Percentiles rank a stretch among this genome's conserved stretches.
Conservation (phyloP, 352 stramenopile species). For the Thraustochytrium striatum region DNA sequence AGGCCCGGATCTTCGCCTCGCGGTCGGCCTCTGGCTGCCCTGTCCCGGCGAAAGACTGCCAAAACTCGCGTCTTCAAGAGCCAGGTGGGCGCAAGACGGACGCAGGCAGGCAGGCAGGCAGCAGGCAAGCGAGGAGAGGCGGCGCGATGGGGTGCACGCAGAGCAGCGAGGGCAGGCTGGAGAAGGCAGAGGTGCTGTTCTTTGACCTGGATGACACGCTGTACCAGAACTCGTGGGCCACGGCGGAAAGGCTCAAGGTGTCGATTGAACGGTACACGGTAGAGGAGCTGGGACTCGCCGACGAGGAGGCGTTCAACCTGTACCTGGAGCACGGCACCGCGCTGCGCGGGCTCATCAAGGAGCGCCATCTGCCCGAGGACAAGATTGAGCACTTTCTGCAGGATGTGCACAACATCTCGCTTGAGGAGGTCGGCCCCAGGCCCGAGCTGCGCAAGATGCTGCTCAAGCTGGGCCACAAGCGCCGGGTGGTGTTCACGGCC, state of each 20-base stretch:
- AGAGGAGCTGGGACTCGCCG: constrained; percentile 51
- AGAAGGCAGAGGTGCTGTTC: constrained; percentile 32
- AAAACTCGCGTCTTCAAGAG: neutral
- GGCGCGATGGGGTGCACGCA: neutral
- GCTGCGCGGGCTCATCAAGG: constrained; percentile 58
- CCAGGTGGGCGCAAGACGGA: neutral
- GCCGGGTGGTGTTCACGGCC: constrained; percentile 62
- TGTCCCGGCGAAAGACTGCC: neutral
- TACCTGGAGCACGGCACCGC: constrained; percentile 64
- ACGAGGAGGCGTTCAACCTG: constrained; percentile 57
- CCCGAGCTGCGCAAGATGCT: constrained; percentile 57
- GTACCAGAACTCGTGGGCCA: constrained; percentile 64
- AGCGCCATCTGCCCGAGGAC: constrained; percentile 57
- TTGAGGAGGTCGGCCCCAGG: constrained; percentile 55
- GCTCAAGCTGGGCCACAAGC: constrained; percentile 55
- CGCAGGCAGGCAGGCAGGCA: neutral
- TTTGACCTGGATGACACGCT: constrained; percentile 59
- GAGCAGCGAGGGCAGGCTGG: neutral
- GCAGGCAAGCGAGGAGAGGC: neutral
- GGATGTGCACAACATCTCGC: constrained; percentile 62
- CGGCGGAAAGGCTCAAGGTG: constrained; percentile 56
- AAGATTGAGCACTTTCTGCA: constrained; percentile 59
- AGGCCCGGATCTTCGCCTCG: neutral
- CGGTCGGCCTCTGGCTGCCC: neutral
- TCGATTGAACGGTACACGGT: constrained; percentile 62